Evolutionary conservation across 345 rosid species (phyloP).

Genomic region (Eutrema yunnanense): DNA sequence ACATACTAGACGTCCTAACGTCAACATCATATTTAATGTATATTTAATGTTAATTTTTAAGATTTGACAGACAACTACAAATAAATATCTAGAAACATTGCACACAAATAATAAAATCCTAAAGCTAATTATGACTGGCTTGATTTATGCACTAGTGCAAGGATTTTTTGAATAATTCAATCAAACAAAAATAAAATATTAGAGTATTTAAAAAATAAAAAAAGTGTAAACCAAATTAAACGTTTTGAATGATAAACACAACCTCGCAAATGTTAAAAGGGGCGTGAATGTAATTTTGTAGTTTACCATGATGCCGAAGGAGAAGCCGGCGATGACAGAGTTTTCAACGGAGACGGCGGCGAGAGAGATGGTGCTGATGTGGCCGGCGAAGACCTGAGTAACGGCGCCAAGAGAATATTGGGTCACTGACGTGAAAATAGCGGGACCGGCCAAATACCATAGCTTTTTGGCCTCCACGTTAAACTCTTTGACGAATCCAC

Average conservation of each 20-base stretch:
- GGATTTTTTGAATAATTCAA: neutral
- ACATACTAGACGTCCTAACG: neutral
- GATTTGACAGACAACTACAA: neutral
- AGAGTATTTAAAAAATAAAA: neutral
- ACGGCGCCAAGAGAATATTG: conserved; percentile 93
- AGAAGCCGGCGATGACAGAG: conserved; percentile 92
- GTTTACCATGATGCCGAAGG: conserved; percentile 73
- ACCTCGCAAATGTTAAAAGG: neutral
- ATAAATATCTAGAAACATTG: neutral
- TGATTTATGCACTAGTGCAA: neutral
- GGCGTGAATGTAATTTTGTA: neutral
- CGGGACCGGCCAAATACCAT: conserved; percentile 91
- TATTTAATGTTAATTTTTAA: neutral
- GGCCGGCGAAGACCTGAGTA: conserved; percentile 78
- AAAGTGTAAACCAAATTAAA: neutral
- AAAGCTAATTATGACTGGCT: neutral
- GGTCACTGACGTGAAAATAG: conserved; percentile 79
- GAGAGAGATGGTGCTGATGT: conserved; percentile 60
- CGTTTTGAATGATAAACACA: neutral
- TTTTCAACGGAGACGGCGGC: conserved; percentile 87
- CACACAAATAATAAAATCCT: neutral
- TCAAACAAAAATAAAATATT: neutral
- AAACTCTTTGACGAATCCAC: conserved; percentile 53
- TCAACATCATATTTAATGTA: neutral
- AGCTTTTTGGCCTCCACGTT: conserved; percentile 51